Evolutionary conservation across 441 rosid genomes (phyloP).

Genomic region (Manihot esculenta): DNA sequence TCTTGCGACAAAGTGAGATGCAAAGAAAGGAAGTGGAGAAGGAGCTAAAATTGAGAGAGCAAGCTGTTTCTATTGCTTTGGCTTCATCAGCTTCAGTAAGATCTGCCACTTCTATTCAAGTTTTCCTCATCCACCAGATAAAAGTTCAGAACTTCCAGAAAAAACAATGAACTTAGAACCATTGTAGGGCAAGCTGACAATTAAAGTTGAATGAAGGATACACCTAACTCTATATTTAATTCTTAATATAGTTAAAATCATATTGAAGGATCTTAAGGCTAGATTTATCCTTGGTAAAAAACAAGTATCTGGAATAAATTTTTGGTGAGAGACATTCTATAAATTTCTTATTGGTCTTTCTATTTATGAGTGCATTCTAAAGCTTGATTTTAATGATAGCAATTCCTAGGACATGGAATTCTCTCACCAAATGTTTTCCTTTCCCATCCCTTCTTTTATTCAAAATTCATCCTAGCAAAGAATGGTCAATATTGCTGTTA

Average conservation of each 20-base stretch:
- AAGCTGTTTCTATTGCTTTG: slow-evolving; percentile 63
- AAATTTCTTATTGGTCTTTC: not conserved
- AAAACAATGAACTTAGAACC: not conserved
- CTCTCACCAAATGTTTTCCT: not conserved
- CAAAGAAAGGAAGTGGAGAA: slow-evolving; percentile 79
- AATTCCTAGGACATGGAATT: not conserved
- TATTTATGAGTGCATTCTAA: not conserved
- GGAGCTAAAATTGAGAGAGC: slow-evolving; percentile 82
- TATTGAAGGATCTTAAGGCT: not conserved
- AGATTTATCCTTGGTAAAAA: not conserved
- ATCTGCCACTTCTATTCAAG: slow-evolving; percentile 5
- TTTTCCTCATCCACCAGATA: slow-evolving; percentile 19
- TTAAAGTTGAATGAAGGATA: not conserved
- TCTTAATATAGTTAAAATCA: not conserved
- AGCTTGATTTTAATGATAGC: not conserved
- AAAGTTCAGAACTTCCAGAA: not conserved
- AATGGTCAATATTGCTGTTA: not conserved
- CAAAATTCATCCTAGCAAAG: not conserved
- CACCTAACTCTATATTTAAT: not conserved
- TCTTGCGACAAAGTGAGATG: slow-evolving; percentile 74
- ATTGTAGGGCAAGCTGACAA: not conserved
- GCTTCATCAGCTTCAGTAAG: slow-evolving; percentile 68
- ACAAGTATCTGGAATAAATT: not conserved
- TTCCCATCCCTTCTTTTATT: not conserved
- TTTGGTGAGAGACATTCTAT: not conserved